A percentile compares a stretch with the other conserved stretches of the same genome.
phyloP scores from a whole-genome alignment of 345 rosid genomes.

The Cardiospermum halicacabum region DNA sequence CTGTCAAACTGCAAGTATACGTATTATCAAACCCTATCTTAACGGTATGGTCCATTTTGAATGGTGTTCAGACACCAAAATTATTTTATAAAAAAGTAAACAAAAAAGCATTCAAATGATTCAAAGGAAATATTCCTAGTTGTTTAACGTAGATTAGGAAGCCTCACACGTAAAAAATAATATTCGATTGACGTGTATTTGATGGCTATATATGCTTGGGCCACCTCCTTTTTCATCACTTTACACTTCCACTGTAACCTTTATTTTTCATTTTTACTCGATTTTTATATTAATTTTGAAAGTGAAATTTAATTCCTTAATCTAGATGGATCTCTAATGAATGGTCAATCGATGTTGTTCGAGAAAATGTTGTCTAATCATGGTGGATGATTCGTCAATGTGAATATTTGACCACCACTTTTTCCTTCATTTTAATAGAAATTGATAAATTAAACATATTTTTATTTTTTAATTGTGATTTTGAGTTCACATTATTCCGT shows the following conservation, averaged over 20 bases:
- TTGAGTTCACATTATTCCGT: not conserved
- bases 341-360: not conserved
- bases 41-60: not conserved
- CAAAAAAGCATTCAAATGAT: not conserved
- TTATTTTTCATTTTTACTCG: too few relatives aligned
- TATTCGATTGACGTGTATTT: not conserved
- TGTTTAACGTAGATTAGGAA: not conserved
- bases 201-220: not conserved
- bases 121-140: not conserved
- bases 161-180: not conserved
- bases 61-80: conserved; percentile 1
- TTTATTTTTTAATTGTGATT: not conserved
- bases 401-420: not conserved
- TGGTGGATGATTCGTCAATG: not conserved
- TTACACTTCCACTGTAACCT: not conserved
- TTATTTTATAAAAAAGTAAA: not conserved
- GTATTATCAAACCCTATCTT: not conserved
- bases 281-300: too few relatives aligned
- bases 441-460: not conserved
- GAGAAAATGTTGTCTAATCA: not conserved
- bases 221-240: not conserved
- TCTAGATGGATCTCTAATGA: not conserved
- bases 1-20: not conserved
- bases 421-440: not conserved
- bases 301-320: not conserved